Percentiles rank a stretch among this genome's conserved stretches.
phyloP scores from a whole-genome alignment of 1,284 basidiomycete species.

The Puccinia horiana region DNA sequence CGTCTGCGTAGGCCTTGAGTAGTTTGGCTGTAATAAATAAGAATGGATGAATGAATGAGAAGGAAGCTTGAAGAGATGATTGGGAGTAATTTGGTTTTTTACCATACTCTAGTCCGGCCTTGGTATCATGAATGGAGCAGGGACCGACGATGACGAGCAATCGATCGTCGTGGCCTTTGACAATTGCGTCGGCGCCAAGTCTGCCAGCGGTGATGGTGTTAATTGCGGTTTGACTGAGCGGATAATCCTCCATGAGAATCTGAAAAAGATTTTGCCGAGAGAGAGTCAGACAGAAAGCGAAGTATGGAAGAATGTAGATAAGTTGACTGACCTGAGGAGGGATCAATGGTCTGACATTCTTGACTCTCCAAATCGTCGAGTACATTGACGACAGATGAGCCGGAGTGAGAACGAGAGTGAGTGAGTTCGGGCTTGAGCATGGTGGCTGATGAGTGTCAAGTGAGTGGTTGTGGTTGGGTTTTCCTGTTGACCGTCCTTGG shows the following conservation, averaged over 20 bases:
- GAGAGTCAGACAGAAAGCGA: no score
- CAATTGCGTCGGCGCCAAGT: slow-evolving; percentile 66
- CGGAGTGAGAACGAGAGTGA: slow-evolving; percentile 30
- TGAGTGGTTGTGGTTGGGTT: no score
- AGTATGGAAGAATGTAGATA: no score
- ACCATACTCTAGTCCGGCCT: slow-evolving; percentile 34
- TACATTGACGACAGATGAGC: slow-evolving; percentile 43
- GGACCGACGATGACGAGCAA: slow-evolving; percentile 81
- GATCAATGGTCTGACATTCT: slow-evolving; percentile 79
- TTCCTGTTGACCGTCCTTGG: no score
- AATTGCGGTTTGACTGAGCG: slow-evolving; percentile 55
- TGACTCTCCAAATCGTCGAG: slow-evolving; percentile 84
- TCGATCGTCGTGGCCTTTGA: slow-evolving; percentile 82
- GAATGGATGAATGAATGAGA: no score
- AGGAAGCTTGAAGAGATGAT: no score
- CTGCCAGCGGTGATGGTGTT: slow-evolving; percentile 53
- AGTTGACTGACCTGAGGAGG: slow-evolving; percentile 60
- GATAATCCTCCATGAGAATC: slow-evolving; percentile 24
- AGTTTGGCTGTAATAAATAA: slow-evolving; percentile 63
- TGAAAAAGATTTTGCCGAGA: not conserved
- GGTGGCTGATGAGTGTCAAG: no score
- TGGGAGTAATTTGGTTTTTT: no score
- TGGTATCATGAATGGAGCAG: slow-evolving; percentile 64
- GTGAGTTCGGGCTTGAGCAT: slow-evolving; percentile 12
- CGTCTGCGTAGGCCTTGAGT: slow-evolving; percentile 77